These are phyloP conservation scores for Zopfochytrium polystomum DNA, from an alignment of 371 early-diverging fungal species.

Conservation along the genomic window DNA sequence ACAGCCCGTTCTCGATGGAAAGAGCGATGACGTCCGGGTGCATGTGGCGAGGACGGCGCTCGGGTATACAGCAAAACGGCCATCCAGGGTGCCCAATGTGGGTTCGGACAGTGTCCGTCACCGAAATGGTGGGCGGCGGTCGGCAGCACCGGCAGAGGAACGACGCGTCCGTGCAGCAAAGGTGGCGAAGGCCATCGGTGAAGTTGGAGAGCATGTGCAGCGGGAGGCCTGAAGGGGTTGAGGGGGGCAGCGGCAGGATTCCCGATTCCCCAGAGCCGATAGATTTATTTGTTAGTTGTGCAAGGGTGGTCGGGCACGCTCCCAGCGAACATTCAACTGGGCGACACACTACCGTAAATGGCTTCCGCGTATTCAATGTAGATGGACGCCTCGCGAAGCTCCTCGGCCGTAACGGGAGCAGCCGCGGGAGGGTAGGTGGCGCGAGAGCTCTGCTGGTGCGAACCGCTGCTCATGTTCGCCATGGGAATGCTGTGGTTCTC, in stretches of 20 bases:
- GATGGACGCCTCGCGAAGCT: conserved; percentile 27
- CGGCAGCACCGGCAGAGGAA: conserved; percentile 23
- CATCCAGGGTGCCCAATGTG: conserved; percentile 29
- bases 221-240: too few relatives aligned
- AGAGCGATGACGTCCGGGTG: conserved; percentile 32
- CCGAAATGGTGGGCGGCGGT: conserved; percentile 11
- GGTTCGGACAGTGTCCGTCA: conserved; percentile 30
- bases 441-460: not conserved
- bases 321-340: too few relatives aligned
- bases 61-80: conserved; percentile 24
- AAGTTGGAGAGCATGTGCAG: conserved; percentile 40
- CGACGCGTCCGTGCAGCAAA: conserved; percentile 23
- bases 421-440: not conserved
- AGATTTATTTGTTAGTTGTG: too few relatives aligned
- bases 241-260: too few relatives aligned
- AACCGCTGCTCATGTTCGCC: not conserved
- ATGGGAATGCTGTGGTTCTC: conserved; percentile 2
- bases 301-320: too few relatives aligned
- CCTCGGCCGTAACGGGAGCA: conserved; percentile 6
- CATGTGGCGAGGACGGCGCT: conserved; percentile 17
- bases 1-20: conserved; percentile 33
- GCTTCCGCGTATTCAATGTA: conserved; percentile 37
- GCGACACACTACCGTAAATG: conserved; percentile 46
- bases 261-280: too few relatives aligned
- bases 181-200: conserved; percentile 24